These are phyloP conservation scores for Xylariaceae sp. DNA, from an alignment of 2,329 filamentous ascomycete genomes.

Conservation along the genomic window DNA sequence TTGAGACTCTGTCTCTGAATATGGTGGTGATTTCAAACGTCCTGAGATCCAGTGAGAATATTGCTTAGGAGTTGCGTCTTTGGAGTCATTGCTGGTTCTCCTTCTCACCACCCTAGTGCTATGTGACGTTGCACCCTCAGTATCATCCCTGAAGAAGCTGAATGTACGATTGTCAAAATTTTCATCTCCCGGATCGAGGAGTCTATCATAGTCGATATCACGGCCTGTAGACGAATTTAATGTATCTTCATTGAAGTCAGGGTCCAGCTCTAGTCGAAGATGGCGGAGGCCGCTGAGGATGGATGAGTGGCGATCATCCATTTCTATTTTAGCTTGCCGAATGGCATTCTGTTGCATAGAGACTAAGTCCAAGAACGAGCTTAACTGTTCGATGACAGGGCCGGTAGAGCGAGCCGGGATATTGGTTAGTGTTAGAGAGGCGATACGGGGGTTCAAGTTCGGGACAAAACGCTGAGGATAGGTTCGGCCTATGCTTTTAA, in stretches of 20 bases:
- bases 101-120: neutral
- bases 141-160: slow-evolving; percentile 51
- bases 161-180: slow-evolving; percentile 43
- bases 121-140: slow-evolving; percentile 27
- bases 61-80: slow-evolving; percentile 13
- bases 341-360: slow-evolving; percentile 57
- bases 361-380: slow-evolving; percentile 53
- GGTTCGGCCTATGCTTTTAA: slow-evolving; percentile 49
- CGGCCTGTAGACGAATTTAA: slow-evolving; percentile 39
- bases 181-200: slow-evolving; percentile 47
- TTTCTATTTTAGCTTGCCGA: slow-evolving; percentile 32
- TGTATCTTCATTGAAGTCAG: slow-evolving; percentile 47
- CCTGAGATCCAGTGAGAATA: slow-evolving; percentile 38
- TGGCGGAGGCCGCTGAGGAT: slow-evolving; percentile 58
- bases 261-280: slow-evolving; percentile 60
- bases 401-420: slow-evolving; percentile 61
- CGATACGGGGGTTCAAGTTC: slow-evolving; percentile 62
- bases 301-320: slow-evolving; percentile 46
- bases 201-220: slow-evolving; percentile 49
- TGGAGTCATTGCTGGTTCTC: neutral
- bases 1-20: slow-evolving; percentile 36
- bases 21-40: slow-evolving; percentile 36
- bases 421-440: slow-evolving; percentile 57
- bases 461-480: slow-evolving; percentile 58
- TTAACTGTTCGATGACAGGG: slow-evolving; percentile 54